Conservation (phyloP, 1,284 basidiomycete species). For the Clitocybe nebularis region DNA sequence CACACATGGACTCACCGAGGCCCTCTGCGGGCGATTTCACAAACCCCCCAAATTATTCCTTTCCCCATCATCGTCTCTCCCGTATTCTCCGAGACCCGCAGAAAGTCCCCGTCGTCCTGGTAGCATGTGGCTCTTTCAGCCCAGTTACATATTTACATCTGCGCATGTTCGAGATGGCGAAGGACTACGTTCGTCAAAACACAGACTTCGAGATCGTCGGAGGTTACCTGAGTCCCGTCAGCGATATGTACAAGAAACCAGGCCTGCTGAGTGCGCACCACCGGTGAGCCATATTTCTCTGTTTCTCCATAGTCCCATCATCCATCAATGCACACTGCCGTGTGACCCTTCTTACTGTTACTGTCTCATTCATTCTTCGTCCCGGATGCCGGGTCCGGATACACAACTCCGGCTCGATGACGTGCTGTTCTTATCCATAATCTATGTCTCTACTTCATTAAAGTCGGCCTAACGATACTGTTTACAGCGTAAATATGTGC, state of each 20-base stretch:
- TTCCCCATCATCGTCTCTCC: conserved; percentile 61
- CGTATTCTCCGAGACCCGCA: conserved; percentile 54
- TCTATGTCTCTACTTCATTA: conserved; percentile 5
- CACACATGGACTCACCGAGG: conserved; percentile 25
- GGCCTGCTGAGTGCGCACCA: conserved; percentile 80
- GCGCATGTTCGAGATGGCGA: conserved; percentile 98
- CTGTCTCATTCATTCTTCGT: conserved; percentile 10
- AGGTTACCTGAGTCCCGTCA: conserved; percentile 93
- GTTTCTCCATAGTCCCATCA: no score
- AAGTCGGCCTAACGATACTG: conserved; percentile 10
- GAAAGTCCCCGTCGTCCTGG: conserved; percentile 72
- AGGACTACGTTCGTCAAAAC: conserved; percentile 90
- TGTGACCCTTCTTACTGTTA: no score
- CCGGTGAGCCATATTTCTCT: conserved; percentile 48
- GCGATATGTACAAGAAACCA: conserved; percentile 89
- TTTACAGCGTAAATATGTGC: conserved; percentile 80
- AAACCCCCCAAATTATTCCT: conserved; percentile 61
- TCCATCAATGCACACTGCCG: no score
- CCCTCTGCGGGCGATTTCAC: conserved; percentile 38
- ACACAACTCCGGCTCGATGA: conserved; percentile 14
- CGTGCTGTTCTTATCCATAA: conserved; percentile 7
- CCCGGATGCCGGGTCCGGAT: conserved; percentile 21
- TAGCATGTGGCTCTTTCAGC: conserved; percentile 80
- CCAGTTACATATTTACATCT: conserved; percentile 81
- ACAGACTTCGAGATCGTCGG: conserved; percentile 93